Percentiles rank a stretch among this genome's conserved stretches.
phyloP scores from a whole-genome alignment of 164 flowering plant genomes.

The Saururus chinensis region DNA sequence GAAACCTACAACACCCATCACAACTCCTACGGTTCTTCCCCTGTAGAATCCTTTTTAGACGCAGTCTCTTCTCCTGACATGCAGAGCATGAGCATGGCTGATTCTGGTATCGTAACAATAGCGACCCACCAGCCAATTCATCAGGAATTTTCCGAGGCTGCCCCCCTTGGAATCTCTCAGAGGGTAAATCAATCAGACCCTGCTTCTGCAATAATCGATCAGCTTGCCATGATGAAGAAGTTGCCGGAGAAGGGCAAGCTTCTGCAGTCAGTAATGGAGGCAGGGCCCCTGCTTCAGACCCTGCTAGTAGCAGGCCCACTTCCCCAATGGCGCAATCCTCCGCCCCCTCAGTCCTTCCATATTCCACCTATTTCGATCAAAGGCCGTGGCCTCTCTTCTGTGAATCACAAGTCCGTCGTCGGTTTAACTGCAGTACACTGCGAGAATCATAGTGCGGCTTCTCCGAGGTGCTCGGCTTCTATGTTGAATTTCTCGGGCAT shows the following conservation, averaged over 20 bases:
- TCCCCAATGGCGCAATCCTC: slow-evolving; percentile 74
- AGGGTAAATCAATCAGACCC: not conserved
- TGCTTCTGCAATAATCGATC: slow-evolving; percentile 28
- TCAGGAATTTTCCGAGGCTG: not conserved
- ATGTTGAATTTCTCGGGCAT: slow-evolving; percentile 1
- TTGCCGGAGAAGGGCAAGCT: slow-evolving; percentile 67
- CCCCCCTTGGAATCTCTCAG: not conserved
- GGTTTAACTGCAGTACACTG: too few species aligned
- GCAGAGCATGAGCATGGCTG: slow-evolving; percentile 25
- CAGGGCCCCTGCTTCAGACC: slow-evolving; percentile 74
- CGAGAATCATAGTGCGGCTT: not conserved
- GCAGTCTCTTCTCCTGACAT: slow-evolving; percentile 44
- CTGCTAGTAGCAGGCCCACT: slow-evolving; percentile 75
- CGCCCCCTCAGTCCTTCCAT: slow-evolving; percentile 37
- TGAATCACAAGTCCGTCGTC: too few species aligned
- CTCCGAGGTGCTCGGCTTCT: not conserved
- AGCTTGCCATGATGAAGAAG: slow-evolving; percentile 30
- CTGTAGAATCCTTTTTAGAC: slow-evolving; percentile 50
- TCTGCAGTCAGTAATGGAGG: slow-evolving; percentile 58
- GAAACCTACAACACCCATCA: slow-evolving; percentile 27
- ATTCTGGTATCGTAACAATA: slow-evolving; percentile 7
- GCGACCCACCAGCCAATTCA: slow-evolving; percentile 2
- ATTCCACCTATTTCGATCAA: slow-evolving; percentile 27
- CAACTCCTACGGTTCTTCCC: slow-evolving; percentile 31
- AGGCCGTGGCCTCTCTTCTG: too few species aligned